Percentiles rank a stretch among this genome's conserved stretches.
Evolutionary conservation across 2,329 filamentous ascomycete species (phyloP).

Genomic region (Zymoseptoria crescenta): DNA sequence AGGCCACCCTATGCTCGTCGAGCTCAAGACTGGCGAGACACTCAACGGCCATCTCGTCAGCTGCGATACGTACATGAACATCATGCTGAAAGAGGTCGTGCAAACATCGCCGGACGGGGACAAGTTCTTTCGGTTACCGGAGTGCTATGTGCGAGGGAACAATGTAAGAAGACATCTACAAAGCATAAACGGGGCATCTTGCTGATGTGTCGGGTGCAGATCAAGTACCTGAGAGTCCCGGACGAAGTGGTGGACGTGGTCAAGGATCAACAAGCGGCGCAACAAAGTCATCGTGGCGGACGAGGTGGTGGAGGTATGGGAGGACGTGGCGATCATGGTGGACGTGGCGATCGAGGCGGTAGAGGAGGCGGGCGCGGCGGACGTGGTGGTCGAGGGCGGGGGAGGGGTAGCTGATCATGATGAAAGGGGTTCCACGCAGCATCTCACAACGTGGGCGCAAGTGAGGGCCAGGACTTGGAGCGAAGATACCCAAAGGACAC

Average conservation of each 20-base stretch:
- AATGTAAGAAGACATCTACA: slow-evolving; percentile 55
- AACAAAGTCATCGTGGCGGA: slow-evolving; percentile 44
- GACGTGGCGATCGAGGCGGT: slow-evolving; percentile 16
- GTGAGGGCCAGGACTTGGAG: not conserved
- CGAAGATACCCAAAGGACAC: not conserved
- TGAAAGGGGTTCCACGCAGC: not conserved
- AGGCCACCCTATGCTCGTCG: slow-evolving; percentile 95
- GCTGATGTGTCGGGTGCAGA: slow-evolving; percentile 47
- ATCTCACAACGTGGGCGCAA: not conserved
- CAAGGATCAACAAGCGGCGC: slow-evolving; percentile 76
- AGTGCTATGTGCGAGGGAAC: slow-evolving; percentile 95
- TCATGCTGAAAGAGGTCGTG: slow-evolving; percentile 93
- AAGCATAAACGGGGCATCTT: not conserved
- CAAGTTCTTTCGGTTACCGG: slow-evolving; percentile 82
- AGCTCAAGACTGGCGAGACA: slow-evolving; percentile 95
- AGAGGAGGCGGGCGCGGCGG: slow-evolving; percentile 22
- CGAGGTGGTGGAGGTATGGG: slow-evolving; percentile 8
- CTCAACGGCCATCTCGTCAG: slow-evolving; percentile 92
- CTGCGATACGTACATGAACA: slow-evolving; percentile 99
- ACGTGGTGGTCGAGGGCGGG: slow-evolving; percentile 20
- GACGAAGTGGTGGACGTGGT: slow-evolving; percentile 94
- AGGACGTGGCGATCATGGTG: slow-evolving; percentile 12
- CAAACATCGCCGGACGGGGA: slow-evolving; percentile 94
- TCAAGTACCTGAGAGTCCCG: slow-evolving; percentile 94
- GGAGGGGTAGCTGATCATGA: slow-evolving; percentile 16